Evolutionary conservation across 805 yeast species (phyloP), one percentile per base, ranked within the genome.

Genomic region (Spathaspora sp.): DNA sequence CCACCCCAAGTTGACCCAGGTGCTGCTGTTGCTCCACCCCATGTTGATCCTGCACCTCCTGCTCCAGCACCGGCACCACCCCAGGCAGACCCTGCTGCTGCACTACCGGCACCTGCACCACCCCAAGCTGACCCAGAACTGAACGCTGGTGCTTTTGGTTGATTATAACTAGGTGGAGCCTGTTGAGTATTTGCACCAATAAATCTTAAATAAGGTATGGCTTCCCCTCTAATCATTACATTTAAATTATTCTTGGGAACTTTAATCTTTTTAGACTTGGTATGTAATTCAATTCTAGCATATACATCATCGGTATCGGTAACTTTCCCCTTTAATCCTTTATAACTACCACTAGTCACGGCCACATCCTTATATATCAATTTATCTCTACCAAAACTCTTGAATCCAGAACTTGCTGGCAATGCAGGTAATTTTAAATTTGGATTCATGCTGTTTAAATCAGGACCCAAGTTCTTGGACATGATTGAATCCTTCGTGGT

Each of bases 201-300:
- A 59, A 89, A 87, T 56, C 90, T 88, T 59, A 87, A 86, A 65
- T 89, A 90, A 17, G 96, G 86, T 42, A 87, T 76, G 52, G 89
- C 79, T 57, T 78, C 83, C 46, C 90, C 90, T 51, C 82, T 84
- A 47, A 87, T 81, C 50, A 76, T 61, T 61, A 90, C 93, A 57
- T 89, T 80, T 61, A 94, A 77, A 63, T 86, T 89, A 32, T 81
- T 78, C 63, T 92, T 92, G 60, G 84, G 86, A 32, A 94, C 88
- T 52, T 93, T 89, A 55, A 92, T 83, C 53, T 87, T 88, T 67
- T 93, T 94, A 64, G 86, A 85, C 58, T 92, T 92, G 26, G 97
- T 89, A 68, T 94, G 98, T 57, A 94, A 78, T 71, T 94, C 99
- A 44, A 94, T 89, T 54, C 97, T 81, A 1, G 97, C 98, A 58